Evolutionary conservation across 2,329 filamentous ascomycete species (phyloP).

Genomic region (Colletotrichum agaves): DNA sequence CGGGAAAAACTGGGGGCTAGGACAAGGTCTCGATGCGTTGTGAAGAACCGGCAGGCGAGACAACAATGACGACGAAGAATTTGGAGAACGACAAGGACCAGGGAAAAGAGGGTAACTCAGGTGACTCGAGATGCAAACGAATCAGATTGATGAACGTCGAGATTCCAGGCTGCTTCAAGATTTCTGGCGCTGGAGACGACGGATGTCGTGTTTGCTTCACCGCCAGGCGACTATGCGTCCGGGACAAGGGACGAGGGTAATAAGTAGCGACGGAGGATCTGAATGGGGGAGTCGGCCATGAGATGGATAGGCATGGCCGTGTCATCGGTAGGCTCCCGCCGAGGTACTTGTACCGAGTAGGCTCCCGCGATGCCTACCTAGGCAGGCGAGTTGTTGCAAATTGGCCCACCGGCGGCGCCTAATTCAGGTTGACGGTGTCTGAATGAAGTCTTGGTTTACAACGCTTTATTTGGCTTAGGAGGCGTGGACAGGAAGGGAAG

Average conservation of each 20-base stretch:
- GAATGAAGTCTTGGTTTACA: neutral
- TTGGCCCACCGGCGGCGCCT: constrained; percentile 4
- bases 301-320: neutral
- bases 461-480: neutral
- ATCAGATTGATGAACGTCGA: neutral
- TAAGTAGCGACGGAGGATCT: neutral
- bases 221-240: constrained; percentile 4
- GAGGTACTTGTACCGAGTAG: too few species aligned
- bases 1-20: neutral
- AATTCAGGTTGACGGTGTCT: neutral
- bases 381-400: neutral
- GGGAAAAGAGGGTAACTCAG: neutral
- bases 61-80: constrained; percentile 2
- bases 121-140: constrained; percentile 4
- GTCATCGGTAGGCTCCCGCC: too few species aligned
- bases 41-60: constrained; percentile 8
- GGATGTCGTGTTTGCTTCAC: constrained; percentile 8
- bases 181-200: neutral
- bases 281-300: neutral
- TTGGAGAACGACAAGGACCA: neutral
- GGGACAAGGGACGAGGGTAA: neutral
- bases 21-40: constrained; percentile 11
- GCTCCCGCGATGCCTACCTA: neutral
- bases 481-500: neutral
- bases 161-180: constrained; percentile 2